phyloP scores from a whole-genome alignment of 345 rosid species.

The Rhizophora apiculata region DNA sequence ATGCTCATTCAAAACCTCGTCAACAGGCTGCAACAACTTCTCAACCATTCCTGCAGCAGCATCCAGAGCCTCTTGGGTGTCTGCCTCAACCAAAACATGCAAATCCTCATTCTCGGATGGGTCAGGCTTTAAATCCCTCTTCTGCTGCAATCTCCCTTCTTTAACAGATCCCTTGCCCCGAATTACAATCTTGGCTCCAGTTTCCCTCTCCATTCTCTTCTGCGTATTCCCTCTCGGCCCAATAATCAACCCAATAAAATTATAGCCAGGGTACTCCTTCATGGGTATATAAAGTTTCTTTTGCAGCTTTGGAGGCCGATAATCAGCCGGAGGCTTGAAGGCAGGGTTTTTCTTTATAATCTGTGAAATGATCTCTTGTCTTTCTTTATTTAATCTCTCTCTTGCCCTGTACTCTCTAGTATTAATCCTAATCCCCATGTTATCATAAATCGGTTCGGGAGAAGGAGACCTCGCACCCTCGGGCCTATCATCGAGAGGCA shows the following conservation, averaged over 20 bases:
- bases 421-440: constrained; percentile 85
- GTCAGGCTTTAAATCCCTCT: constrained; percentile 90
- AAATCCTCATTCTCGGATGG: constrained; percentile 94
- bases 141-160: constrained; percentile 92
- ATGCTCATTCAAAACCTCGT: constrained; percentile 94
- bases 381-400: constrained; percentile 81
- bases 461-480: constrained; percentile 97
- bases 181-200: constrained; percentile 93
- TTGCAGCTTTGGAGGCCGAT: constrained; percentile 90
- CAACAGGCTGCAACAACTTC: constrained; percentile 95
- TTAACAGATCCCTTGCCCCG: constrained; percentile 93
- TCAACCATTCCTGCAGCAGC: constrained; percentile 98
- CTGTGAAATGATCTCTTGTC: constrained; percentile 89
- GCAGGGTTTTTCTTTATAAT: constrained; percentile 88
- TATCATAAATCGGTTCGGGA: constrained; percentile 91
- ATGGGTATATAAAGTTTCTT: constrained; percentile 94
- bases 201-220: constrained; percentile 98
- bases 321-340: constrained; percentile 95
- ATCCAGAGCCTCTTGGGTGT: constrained; percentile 80
- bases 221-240: constrained; percentile 97
- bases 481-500: constrained; percentile 79
- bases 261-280: constrained; percentile 93
- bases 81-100: constrained; percentile 98
- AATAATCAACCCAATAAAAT: constrained; percentile 86
- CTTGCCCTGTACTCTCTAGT: constrained; percentile 86